These are phyloP conservation scores for Agastache rugosa DNA, from an alignment of 257 asterid genomes.

Conservation along the genomic window DNA sequence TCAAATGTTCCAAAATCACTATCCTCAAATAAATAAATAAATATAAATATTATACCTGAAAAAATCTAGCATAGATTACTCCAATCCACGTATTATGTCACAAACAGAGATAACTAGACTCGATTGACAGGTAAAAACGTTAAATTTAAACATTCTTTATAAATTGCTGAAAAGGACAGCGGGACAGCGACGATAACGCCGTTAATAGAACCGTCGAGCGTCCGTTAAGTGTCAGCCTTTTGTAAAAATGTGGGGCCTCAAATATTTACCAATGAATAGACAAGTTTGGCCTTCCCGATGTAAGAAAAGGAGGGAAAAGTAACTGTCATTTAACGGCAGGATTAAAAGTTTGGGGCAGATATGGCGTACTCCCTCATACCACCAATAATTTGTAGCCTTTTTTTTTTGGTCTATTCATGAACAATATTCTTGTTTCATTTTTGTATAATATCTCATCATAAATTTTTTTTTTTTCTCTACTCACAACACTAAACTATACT, in stretches of 20 bases:
- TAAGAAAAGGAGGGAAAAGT: slow-evolving; percentile 14
- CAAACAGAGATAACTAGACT: not conserved
- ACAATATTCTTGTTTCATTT: too few relatives aligned
- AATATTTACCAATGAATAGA: slow-evolving; percentile 30
- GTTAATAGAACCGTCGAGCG: slow-evolving; percentile 39
- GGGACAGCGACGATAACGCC: slow-evolving; percentile 35
- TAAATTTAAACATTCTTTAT: slow-evolving; percentile 23
- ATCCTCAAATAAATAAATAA: too few relatives aligned
- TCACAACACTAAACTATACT: too few relatives aligned
- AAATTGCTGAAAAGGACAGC: slow-evolving; percentile 15
- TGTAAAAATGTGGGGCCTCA: slow-evolving; percentile 23
- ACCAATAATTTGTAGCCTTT: too few relatives aligned
- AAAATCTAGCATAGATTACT: not conserved
- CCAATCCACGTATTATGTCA: not conserved
- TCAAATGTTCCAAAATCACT: too few relatives aligned
- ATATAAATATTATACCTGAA: too few relatives aligned
- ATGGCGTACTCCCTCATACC: too few relatives aligned
- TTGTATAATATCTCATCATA: too few relatives aligned
- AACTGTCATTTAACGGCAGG: slow-evolving; percentile 47
- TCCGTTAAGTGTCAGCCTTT: slow-evolving; percentile 32
- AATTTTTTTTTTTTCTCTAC: too few relatives aligned
- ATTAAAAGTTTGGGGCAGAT: slow-evolving; percentile 25
- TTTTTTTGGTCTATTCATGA: too few relatives aligned
- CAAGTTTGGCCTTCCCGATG: slow-evolving; percentile 58
- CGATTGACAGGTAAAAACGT: slow-evolving; percentile 24